A percentile compares a stretch with the other conserved stretches of the same genome.
phyloP scores from a whole-genome alignment of 768 basidiomycete species.

The Suillus occidentalis region DNA sequence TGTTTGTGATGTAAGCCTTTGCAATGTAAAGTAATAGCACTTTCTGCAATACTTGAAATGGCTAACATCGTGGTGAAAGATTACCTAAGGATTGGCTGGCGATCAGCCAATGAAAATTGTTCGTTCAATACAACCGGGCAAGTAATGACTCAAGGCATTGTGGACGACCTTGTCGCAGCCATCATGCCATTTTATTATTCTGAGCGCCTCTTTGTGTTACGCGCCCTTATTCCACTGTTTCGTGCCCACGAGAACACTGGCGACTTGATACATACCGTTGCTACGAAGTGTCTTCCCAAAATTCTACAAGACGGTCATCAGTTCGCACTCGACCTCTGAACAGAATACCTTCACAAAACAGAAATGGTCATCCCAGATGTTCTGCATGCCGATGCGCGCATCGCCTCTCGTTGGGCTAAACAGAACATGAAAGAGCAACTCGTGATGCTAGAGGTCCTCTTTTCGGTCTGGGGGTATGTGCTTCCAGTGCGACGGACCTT shows the following conservation, averaged over 20 bases:
- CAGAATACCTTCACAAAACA: slow-evolving; percentile 35
- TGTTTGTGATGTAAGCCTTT: too few relatives aligned
- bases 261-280: slow-evolving; percentile 54
- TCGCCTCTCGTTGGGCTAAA: slow-evolving; percentile 68
- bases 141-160: slow-evolving; percentile 21
- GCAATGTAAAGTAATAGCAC: too few relatives aligned
- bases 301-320: slow-evolving; percentile 63
- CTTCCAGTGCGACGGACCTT: slow-evolving; percentile 60
- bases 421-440: slow-evolving; percentile 78
- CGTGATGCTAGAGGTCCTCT: slow-evolving; percentile 74
- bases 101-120: too few relatives aligned
- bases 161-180: slow-evolving; percentile 61
- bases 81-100: too few relatives aligned
- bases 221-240: slow-evolving; percentile 73
- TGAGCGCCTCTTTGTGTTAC: slow-evolving; percentile 71
- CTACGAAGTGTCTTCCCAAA: slow-evolving; percentile 52
- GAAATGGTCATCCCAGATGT: slow-evolving; percentile 60
- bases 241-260: slow-evolving; percentile 61
- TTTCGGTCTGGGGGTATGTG: slow-evolving; percentile 55
- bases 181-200: slow-evolving; percentile 82
- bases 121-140: too few relatives aligned
- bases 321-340: slow-evolving; percentile 48
- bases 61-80: too few relatives aligned
- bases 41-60: too few relatives aligned
- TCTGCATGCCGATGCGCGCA: slow-evolving; percentile 48